These are phyloP conservation scores for Kickxella alabastrina DNA, from an alignment of 192 early-diverging fungal species.

Conservation along the genomic window DNA sequence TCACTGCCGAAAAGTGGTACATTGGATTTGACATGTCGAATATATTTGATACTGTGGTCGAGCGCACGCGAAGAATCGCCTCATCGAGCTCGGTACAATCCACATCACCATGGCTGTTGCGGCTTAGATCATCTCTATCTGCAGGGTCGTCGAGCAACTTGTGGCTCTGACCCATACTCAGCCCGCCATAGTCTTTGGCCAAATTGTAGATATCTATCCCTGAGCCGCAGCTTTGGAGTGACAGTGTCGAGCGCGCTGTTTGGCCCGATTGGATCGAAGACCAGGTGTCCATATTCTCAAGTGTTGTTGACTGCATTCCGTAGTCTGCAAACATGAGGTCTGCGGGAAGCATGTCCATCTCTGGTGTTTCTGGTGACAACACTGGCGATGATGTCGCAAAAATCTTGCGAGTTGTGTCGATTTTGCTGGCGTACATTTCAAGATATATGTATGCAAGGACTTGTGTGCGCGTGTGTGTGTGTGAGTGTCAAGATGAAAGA, in stretches of 20 bases:
- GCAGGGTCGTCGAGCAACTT: neutral
- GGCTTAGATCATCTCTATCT: neutral
- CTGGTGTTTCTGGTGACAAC: constrained; percentile 38
- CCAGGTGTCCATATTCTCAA: constrained; percentile 46
- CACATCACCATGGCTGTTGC: constrained; percentile 4
- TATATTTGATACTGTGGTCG: constrained; percentile 46
- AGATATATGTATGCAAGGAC: neutral
- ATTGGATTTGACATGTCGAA: constrained; percentile 28
- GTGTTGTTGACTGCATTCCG: constrained; percentile 21
- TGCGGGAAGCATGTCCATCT: constrained; percentile 15
- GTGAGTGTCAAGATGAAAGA: constrained; percentile 2
- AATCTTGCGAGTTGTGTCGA: constrained; percentile 26
- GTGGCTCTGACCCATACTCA: constrained; percentile 9
- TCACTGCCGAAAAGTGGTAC: constrained; percentile 21
- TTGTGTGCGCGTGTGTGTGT: constrained; percentile 1
- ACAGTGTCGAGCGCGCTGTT: constrained; percentile 5
- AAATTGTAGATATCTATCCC: constrained; percentile 19
- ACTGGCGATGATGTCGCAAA: constrained; percentile 29
- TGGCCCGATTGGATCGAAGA: constrained; percentile 31
- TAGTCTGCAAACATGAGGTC: constrained; percentile 27
- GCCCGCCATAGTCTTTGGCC: constrained; percentile 19
- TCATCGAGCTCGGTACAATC: constrained; percentile 49
- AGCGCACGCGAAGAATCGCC: constrained; percentile 46
- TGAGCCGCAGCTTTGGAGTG: neutral
- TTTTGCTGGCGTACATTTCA: constrained; percentile 24